Evolutionary conservation across 2,329 filamentous ascomycete genomes (phyloP).

Genomic region (Paecilomyces sp.): DNA sequence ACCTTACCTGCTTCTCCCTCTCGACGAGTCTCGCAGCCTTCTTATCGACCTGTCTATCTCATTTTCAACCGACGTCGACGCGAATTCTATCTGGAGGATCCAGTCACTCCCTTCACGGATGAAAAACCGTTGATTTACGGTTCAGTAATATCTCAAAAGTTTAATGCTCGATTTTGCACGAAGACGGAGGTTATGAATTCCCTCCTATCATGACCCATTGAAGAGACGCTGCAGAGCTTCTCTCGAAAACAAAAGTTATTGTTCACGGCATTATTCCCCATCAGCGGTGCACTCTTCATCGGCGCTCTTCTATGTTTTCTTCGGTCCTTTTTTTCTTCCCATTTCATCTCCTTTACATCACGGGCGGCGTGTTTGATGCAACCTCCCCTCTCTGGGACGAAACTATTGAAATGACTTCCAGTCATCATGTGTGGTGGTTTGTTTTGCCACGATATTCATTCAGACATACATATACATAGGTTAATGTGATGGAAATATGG

Average conservation of each 20-base stretch:
- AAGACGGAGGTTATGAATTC: not conserved
- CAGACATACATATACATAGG: not conserved
- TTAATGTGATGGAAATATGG: not conserved
- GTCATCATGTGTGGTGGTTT: not conserved
- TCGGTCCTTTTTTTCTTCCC: not conserved
- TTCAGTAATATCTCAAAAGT: not conserved
- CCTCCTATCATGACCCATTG: not conserved
- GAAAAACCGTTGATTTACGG: not conserved
- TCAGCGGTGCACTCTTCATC: not conserved
- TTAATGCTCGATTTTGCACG: not conserved
- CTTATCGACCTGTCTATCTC: not conserved
- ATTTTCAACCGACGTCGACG: not conserved
- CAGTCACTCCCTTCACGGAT: not conserved
- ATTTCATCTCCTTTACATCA: not conserved
- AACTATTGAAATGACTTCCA: not conserved
- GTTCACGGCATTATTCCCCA: not conserved
- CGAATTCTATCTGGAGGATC: not conserved
- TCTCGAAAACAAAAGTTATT: not conserved
- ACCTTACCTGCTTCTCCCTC: not conserved
- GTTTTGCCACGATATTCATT: not conserved
- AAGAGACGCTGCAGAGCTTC: not conserved
- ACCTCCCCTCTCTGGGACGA: not conserved
- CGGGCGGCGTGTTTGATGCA: not conserved
- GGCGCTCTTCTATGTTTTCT: not conserved
- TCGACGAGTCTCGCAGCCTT: not conserved